Percentiles rank a stretch among this genome's conserved stretches.
Conservation (phyloP, 148 eudicot genomes). For the Dysphania ambrosioides region DNA sequence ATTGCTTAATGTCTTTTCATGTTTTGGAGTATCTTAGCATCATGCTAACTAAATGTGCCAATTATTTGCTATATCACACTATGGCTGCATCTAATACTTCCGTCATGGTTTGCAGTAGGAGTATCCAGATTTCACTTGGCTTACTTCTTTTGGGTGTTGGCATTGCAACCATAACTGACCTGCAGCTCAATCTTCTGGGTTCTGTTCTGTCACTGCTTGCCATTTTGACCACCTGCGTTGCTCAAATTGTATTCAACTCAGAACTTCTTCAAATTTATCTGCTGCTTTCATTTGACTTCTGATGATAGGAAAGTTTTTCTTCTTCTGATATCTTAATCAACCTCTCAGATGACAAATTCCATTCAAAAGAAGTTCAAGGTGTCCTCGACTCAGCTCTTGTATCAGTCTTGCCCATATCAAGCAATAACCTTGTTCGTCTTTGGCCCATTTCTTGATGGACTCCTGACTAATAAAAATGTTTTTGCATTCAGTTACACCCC, state of each 20-base stretch:
- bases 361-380: constrained; percentile 96
- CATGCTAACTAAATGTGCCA: constrained; percentile 10
- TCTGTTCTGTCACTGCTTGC: constrained; percentile 44
- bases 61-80: background rate
- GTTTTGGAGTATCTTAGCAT: background rate
- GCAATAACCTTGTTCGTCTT: constrained; percentile 69
- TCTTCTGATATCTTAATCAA: constrained; percentile 44
- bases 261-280: background rate
- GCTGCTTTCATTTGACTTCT: background rate
- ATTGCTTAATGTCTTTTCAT: background rate
- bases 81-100: constrained; percentile 4
- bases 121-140: constrained; percentile 34
- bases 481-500: constrained; percentile 84
- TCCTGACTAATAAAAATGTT: constrained; percentile 73
- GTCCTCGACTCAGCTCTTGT: constrained; percentile 89
- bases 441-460: constrained; percentile 88
- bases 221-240: constrained; percentile 42
- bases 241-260: constrained; percentile 43
- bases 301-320: background rate
- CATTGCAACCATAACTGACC: constrained; percentile 44
- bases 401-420: constrained; percentile 94
- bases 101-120: constrained; percentile 30
- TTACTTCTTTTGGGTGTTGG: constrained; percentile 44
- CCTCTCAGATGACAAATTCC: constrained; percentile 82
- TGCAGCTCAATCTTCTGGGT: constrained; percentile 42